Evolutionary conservation across 805 yeast species (phyloP).

Genomic region (Grigorovia transvaalensis): DNA sequence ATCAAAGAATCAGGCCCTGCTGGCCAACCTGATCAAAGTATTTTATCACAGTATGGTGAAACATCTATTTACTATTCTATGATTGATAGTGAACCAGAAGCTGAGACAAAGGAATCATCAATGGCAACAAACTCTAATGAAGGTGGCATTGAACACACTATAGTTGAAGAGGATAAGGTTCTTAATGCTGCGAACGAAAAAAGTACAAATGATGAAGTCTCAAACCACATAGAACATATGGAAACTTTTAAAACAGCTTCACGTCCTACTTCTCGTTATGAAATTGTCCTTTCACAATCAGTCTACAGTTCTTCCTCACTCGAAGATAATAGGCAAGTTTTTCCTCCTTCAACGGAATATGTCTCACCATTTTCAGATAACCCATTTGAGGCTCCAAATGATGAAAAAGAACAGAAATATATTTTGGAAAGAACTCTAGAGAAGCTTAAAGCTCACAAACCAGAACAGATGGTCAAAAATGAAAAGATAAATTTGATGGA

Average conservation of each 20-base stretch:
- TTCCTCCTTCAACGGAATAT: conserved; percentile 8
- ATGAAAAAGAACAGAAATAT: background rate
- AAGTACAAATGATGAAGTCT: background rate
- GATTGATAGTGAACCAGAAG: background rate
- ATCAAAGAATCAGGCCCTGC: background rate
- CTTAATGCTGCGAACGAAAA: background rate
- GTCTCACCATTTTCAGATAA: conserved; percentile 15
- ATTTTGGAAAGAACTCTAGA: background rate
- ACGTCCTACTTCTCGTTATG: conserved; percentile 4
- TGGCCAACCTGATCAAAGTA: background rate
- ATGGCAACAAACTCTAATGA: background rate
- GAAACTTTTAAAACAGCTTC: background rate
- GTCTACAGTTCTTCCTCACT: conserved; percentile 16
- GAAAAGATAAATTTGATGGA: background rate
- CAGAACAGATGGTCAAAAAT: background rate
- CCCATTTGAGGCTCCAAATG: conserved; percentile 8
- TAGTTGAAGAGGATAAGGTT: background rate
- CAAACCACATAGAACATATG: background rate
- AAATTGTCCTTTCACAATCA: conserved; percentile 15
- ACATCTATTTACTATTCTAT: background rate
- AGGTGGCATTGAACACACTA: background rate
- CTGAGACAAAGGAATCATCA: background rate
- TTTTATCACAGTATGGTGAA: background rate
- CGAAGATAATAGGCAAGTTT: conserved; percentile 10
- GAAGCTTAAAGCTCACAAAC: background rate